Percentiles rank a stretch among this genome's conserved stretches.
These are phyloP conservation scores for Fonsecaea multimorphosa DNA, from an alignment of 2,329 filamentous ascomycete species.

Conservation along the genomic window DNA sequence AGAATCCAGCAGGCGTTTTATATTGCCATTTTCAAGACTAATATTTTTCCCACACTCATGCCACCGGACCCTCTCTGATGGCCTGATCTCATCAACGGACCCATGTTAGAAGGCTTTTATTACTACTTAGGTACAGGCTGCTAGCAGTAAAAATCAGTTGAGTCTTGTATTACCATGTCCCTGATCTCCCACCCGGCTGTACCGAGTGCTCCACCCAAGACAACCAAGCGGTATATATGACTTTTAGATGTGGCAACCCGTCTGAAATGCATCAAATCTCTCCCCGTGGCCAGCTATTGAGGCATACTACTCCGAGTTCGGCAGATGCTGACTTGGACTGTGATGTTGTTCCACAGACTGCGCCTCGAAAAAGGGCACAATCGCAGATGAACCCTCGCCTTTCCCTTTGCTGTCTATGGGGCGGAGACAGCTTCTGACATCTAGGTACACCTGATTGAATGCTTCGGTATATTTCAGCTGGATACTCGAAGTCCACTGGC, in stretches of 20 bases:
- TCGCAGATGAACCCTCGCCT: background rate
- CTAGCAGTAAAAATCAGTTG: background rate
- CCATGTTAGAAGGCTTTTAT: background rate
- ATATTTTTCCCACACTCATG: background rate
- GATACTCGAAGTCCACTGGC: conserved; percentile 2
- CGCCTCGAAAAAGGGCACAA: background rate
- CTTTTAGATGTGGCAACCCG: background rate
- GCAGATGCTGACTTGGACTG: background rate
- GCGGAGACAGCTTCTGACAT: background rate
- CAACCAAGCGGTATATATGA: background rate
- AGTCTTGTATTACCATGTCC: background rate
- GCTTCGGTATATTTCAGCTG: background rate
- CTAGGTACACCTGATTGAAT: background rate
- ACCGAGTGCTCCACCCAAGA: background rate
- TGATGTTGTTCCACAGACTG: background rate
- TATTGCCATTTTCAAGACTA: conserved; percentile 5
- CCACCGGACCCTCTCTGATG: background rate
- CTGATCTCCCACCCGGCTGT: background rate
- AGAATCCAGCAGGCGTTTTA: background rate
- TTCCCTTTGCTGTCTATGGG: no score
- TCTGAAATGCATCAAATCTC: background rate
- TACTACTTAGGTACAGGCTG: background rate
- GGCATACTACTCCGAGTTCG: background rate
- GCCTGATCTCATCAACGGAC: background rate
- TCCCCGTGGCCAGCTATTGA: background rate